Percentiles rank a stretch among this genome's conserved stretches.
These are phyloP conservation scores for Jamesozyma lodderae DNA, from an alignment of 805 yeast species.

Conservation along the genomic window DNA sequence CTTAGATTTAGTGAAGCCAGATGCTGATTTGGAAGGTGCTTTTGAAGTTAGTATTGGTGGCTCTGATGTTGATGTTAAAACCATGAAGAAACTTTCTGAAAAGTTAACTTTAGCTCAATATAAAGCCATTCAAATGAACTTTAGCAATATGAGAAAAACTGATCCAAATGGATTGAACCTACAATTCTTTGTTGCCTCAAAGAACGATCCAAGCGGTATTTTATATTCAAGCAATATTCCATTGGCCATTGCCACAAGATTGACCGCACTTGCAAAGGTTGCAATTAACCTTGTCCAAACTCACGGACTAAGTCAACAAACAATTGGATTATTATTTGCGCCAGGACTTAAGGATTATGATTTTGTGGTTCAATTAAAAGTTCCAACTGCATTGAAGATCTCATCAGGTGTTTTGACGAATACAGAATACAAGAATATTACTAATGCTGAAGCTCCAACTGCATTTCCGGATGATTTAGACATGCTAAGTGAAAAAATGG, in stretches of 20 bases:
- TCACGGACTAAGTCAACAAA: slow-evolving; percentile 36
- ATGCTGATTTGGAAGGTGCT: slow-evolving; percentile 30
- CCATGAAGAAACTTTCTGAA: slow-evolving; percentile 45
- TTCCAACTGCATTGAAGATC: slow-evolving; percentile 34
- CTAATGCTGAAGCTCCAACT: slow-evolving; percentile 20
- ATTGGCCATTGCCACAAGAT: slow-evolving; percentile 74
- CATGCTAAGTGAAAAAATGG: slow-evolving; percentile 42
- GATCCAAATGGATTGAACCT: slow-evolving; percentile 78
- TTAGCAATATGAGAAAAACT: slow-evolving; percentile 54
- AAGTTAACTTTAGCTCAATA: slow-evolving; percentile 51
- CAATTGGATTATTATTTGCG: slow-evolving; percentile 53
- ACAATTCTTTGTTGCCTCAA: slow-evolving; percentile 76
- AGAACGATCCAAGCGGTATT: slow-evolving; percentile 78
- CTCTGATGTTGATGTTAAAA: slow-evolving; percentile 27
- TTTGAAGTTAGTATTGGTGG: slow-evolving; percentile 21
- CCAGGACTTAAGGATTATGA: slow-evolving; percentile 84
- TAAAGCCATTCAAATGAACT: slow-evolving; percentile 54
- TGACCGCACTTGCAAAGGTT: slow-evolving; percentile 79
- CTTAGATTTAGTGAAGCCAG: slow-evolving; percentile 59
- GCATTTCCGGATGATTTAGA: slow-evolving; percentile 30
- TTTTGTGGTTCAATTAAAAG: slow-evolving; percentile 55
- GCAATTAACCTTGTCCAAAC: slow-evolving; percentile 47
- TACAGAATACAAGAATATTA: slow-evolving; percentile 52
- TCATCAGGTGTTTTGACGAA: slow-evolving; percentile 50
- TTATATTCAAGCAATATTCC: slow-evolving; percentile 63